Base-by-base conservation (phyloP, 331 rosid species). In the Quercus tomentella region DNA sequence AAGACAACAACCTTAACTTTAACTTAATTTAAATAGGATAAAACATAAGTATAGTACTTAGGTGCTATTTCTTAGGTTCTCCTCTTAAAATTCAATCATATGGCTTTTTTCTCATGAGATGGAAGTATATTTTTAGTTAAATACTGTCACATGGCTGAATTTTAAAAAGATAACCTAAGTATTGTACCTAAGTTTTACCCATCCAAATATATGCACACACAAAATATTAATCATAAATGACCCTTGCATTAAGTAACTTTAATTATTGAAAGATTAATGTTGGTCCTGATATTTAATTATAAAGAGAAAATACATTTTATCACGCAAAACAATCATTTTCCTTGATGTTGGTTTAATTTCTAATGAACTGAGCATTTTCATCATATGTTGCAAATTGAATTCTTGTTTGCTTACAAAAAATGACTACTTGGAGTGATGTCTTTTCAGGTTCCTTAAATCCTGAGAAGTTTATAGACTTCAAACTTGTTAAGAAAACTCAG, bases 361-460 rank as follows among this genome's bases (percentile, higher is more conserved):
- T 14, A 62, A 31, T 18, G 43, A n/a, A 4, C 71, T 14, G 17
- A 49, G 54, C 17, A 49, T 49, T 49, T 49, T 49, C 45, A 12
- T 45, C 43, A 14, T 49, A 12, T 12, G 54, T 49, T 49, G 54
- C 54, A 10, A 49, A 49, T n/a, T 37, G 0, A 33, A 6, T 51
- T 31, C 72, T 22, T 56, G 17, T 68, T 65, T 78, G 73, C 21
- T 63, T 31, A 0, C 23, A 76, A 33, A 76, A 33, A 56, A 25
- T 70, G 74, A 72, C 57, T 15, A 66, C 21, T 21, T 43, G 33
- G 54, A 77, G 56, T 12, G 35, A 58, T 18, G 37, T 68, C 51
- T 65, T 26, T 85, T 25, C 81, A 93, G 96, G 83, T 49, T 56
- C 91, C 81, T 84, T 93, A 83, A 91, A 91, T 69, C 91, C 92